Evolutionary conservation across 257 asterid genomes (phyloP), one percentile per base, ranked within the genome.

Genomic region (Przewalskia tangutica): DNA sequence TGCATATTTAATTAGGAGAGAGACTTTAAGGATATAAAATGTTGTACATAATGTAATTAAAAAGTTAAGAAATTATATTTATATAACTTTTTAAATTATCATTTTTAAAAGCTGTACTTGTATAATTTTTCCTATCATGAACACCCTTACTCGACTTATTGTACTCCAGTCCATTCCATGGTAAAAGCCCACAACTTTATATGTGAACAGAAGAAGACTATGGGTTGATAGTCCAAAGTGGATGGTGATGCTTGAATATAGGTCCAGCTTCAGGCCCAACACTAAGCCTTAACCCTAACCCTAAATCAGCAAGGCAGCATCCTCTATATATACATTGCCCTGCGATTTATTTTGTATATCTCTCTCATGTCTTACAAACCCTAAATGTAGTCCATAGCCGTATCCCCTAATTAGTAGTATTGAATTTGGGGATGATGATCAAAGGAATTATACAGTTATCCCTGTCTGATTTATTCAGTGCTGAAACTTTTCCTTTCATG

Each of bases 331-430:
- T 20, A 73, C 20, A 2, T 12, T n/a, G 77, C 6, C 9, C 1
- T 18, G 55, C 34, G 8, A 5, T 5, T 40, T n/a, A 0, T 1
- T 10, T 10, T 5, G n/a, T n/a, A 3, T 32, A 10, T 44, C n/a
- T 11, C n/a, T 11, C 8, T 18, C 46, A 86, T 84, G 89, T 86
- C 70, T 77, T 83, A 2, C 84, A 80, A 88, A 83, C 93, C 92
- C 90, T 90, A 87, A 85, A 82, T 4, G 83, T 86, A 6, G 46
- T 65, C 83, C 42, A 38, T 38, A 38, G 32, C 32, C 32, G 32
- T 27, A 27, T 27, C 32, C 32, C 32, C 32, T 27, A 27, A 27
- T 27, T 55, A 14, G 9, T 56, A 8, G 62, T 56, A 17, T 17
- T 56, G 23, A 6, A 16, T 63, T 32, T 46, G 81, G 66, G 78